These are phyloP conservation scores for Phylloporus sp. DNA, from an alignment of 1,284 basidiomycete genomes.

Conservation along the genomic window DNA sequence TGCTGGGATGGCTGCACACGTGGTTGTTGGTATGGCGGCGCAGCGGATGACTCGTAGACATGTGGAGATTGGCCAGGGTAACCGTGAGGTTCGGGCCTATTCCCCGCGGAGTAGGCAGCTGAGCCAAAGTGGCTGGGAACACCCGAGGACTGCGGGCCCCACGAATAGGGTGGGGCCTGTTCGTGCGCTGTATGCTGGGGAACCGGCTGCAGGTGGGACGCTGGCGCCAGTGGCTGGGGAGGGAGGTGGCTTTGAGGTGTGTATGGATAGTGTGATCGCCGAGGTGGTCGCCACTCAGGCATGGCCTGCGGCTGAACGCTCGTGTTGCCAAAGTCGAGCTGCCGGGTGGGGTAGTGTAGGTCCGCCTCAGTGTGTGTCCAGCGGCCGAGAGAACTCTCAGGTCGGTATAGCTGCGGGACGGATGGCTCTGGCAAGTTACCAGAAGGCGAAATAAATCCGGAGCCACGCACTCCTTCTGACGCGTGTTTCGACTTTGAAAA, in stretches of 20 bases:
- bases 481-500: constrained; percentile 15
- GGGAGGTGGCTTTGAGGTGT: constrained; percentile 22
- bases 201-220: no score
- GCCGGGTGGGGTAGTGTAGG: constrained; percentile 15
- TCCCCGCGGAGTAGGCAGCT: constrained; percentile 11
- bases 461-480: constrained; percentile 12
- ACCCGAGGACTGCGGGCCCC: constrained; percentile 16
- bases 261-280: constrained; percentile 35
- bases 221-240: no score
- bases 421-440: constrained; percentile 11
- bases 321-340: constrained; percentile 8
- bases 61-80: constrained; percentile 19
- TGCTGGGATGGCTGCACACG: constrained; percentile 8
- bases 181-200: constrained; percentile 11
- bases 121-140: constrained; percentile 11
- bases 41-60: constrained; percentile 17
- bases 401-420: constrained; percentile 23
- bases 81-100: constrained; percentile 9
- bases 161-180: constrained; percentile 17
- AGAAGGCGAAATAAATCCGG: constrained; percentile 6
- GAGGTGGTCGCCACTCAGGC: constrained; percentile 36
- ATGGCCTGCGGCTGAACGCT: constrained; percentile 16
- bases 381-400: constrained; percentile 19
- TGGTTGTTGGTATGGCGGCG: constrained; percentile 5
- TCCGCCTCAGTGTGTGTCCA: constrained; percentile 27